Conservation (phyloP, 1,139 yeast species). For the Wickerhamomyces sp. region DNA sequence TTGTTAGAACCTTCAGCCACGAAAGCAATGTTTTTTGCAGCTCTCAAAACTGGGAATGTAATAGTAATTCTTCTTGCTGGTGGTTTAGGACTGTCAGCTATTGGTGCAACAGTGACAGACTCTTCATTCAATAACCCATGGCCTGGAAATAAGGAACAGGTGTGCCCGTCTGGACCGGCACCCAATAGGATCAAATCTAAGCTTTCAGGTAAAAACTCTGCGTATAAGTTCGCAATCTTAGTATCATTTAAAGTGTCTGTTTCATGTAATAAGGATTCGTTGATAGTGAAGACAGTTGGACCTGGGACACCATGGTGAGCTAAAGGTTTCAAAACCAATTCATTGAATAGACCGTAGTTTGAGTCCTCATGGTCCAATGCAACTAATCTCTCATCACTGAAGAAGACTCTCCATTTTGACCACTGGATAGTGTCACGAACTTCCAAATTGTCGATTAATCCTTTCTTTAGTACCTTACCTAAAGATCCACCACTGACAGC, state of each 20-base stretch:
- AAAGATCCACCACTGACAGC: conserved; percentile 92
- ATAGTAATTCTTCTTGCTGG: conserved; percentile 88
- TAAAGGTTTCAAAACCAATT: conserved; percentile 63
- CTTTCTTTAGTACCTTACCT: conserved; percentile 68
- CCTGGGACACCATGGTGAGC: conserved; percentile 27
- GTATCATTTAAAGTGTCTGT: conserved; percentile 37
- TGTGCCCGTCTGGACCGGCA: conserved; percentile 99
- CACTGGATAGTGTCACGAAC: conserved; percentile 57
- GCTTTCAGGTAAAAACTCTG: conserved; percentile 67
- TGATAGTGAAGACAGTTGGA: conserved; percentile 80
- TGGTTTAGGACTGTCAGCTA: conserved; percentile 90
- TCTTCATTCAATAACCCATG: conserved; percentile 81
- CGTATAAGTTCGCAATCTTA: conserved; percentile 88
- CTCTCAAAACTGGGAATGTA: conserved; percentile 87
- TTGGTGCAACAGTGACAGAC: conserved; percentile 85
- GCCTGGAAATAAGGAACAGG: conserved; percentile 77
- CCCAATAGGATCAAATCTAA: conserved; percentile 88
- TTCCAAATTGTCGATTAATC: conserved; percentile 57
- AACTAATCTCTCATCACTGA: conserved; percentile 95
- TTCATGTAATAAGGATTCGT: conserved; percentile 68
- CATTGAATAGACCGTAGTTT: conserved; percentile 85
- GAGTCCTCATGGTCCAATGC: conserved; percentile 82
- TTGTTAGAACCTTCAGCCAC: conserved; percentile 90
- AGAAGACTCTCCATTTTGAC: conserved; percentile 91
- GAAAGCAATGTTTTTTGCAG: conserved; percentile 64